These are phyloP conservation scores for Microascus cirrosus DNA, from an alignment of 2,329 filamentous ascomycete genomes.

Conservation along the genomic window DNA sequence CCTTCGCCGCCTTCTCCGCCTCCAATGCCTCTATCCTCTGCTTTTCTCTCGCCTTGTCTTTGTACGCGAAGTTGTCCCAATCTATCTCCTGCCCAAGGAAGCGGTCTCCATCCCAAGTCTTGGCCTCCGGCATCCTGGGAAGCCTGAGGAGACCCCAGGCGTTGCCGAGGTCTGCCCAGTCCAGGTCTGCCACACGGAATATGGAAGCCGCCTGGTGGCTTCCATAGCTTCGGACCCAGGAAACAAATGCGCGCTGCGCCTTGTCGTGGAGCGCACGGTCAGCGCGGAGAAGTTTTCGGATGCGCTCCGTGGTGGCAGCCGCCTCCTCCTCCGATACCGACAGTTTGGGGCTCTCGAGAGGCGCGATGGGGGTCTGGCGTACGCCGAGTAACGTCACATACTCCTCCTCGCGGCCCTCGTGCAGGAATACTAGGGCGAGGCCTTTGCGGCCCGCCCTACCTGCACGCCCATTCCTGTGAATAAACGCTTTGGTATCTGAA, in stretches of 20 bases:
- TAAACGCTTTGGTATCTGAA: constrained; percentile 57
- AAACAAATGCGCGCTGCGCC: constrained; percentile 83
- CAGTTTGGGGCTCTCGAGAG: constrained; percentile 46
- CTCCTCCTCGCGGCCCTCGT: constrained; percentile 76
- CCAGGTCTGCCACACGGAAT: constrained; percentile 69
- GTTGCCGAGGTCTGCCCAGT: constrained; percentile 72
- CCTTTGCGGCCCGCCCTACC: constrained; percentile 82
- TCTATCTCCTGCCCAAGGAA: constrained; percentile 52
- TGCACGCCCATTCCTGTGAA: constrained; percentile 83
- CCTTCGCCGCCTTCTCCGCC: constrained; percentile 27
- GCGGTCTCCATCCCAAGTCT: constrained; percentile 59
- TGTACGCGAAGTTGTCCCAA: constrained; percentile 58
- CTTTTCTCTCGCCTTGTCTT: constrained; percentile 60
- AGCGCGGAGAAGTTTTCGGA: constrained; percentile 44
- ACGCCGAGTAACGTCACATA: constrained; percentile 81
- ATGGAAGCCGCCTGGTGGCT: constrained; percentile 89
- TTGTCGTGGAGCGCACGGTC: constrained; percentile 66
- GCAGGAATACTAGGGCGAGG: constrained; percentile 74
- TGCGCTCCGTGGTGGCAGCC: constrained; percentile 38
- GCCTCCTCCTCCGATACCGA: constrained; percentile 52
- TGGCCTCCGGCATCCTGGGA: constrained; percentile 88
- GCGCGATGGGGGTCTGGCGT: constrained; percentile 71
- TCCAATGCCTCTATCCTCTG: constrained; percentile 47
- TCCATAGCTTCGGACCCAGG: constrained; percentile 83
- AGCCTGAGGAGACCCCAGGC: constrained; percentile 81